Evolutionary conservation across 2,329 filamentous ascomycete species (phyloP).

Genomic region (Pseudogymnoascus sp.): DNA sequence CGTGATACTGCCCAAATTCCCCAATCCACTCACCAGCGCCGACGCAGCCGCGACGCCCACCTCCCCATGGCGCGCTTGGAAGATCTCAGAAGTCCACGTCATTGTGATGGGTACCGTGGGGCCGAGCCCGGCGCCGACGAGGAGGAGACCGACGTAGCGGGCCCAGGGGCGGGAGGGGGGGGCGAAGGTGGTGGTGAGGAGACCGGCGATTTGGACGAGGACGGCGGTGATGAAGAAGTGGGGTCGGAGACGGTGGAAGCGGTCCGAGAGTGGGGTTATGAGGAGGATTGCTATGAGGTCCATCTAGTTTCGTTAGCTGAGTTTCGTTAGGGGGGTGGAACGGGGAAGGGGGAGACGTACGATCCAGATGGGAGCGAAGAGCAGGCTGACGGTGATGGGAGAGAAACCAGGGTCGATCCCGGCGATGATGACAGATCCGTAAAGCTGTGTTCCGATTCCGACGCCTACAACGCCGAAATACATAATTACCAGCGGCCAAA

Average conservation of each 20-base stretch:
- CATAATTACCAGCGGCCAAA: slow-evolving; percentile 83
- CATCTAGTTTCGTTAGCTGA: slow-evolving; percentile 47
- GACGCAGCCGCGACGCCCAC: slow-evolving; percentile 82
- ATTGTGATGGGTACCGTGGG: slow-evolving; percentile 90
- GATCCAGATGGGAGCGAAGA: slow-evolving; percentile 90
- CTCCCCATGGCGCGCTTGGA: slow-evolving; percentile 81
- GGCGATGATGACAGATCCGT: slow-evolving; percentile 78
- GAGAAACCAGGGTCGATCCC: slow-evolving; percentile 68
- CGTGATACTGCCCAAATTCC: slow-evolving; percentile 77
- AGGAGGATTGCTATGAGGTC: slow-evolving; percentile 81
- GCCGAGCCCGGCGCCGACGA: slow-evolving; percentile 84
- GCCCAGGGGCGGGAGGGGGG: slow-evolving; percentile 63
- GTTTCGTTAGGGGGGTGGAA: background rate
- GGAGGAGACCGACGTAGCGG: slow-evolving; percentile 78
- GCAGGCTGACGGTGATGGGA: slow-evolving; percentile 67
- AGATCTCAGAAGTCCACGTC: slow-evolving; percentile 88
- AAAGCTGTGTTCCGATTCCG: slow-evolving; percentile 82
- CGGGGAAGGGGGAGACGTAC: slow-evolving; percentile 40
- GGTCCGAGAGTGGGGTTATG: slow-evolving; percentile 77
- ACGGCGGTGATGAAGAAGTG: slow-evolving; percentile 73
- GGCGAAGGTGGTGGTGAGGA: slow-evolving; percentile 72
- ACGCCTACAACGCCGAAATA: slow-evolving; percentile 93
- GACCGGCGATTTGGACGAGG: slow-evolving; percentile 71
- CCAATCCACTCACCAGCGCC: slow-evolving; percentile 77
- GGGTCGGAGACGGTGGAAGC: slow-evolving; percentile 73